Conservation (phyloP, 2,329 filamentous ascomycete genomes). For the Rhytidhysteron rufulum region DNA sequence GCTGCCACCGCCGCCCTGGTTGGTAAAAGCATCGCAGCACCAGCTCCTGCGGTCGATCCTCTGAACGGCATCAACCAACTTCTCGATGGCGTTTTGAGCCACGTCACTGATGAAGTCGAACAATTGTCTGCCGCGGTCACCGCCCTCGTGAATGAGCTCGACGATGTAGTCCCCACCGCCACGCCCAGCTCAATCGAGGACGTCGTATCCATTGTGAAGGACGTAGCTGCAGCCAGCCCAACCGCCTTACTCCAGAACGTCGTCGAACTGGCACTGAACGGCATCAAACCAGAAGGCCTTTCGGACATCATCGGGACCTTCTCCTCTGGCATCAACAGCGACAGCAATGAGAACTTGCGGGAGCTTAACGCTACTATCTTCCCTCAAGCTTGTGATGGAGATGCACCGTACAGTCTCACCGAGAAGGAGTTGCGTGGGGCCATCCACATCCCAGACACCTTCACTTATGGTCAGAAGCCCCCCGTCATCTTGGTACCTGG, state of each 20-base stretch:
- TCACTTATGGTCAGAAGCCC: conserved; percentile 44
- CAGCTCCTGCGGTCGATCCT: no score
- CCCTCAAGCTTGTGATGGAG: conserved; percentile 34
- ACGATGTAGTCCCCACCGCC: not conserved
- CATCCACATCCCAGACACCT: conserved; percentile 50
- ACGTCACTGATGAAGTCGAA: not conserved
- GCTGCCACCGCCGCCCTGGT: no score
- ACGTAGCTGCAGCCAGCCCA: not conserved
- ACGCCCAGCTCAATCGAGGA: not conserved
- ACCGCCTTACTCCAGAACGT: not conserved
- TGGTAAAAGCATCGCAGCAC: no score
- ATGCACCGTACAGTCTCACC: conserved; percentile 48
- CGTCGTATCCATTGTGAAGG: not conserved
- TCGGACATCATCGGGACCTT: not conserved
- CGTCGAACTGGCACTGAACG: not conserved
- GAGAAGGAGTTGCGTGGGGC: conserved; percentile 48
- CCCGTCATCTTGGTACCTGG: conserved; percentile 54
- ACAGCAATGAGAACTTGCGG: conserved; percentile 22
- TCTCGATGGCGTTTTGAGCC: not conserved
- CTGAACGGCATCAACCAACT: no score
- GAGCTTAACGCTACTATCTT: conserved; percentile 28
- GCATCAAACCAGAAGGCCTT: not conserved
- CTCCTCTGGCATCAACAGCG: conserved; percentile 10
- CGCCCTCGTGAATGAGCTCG: not conserved
- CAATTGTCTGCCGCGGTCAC: not conserved